Conservation (phyloP, 2,329 filamentous ascomycete species). For the Ophiocordyceps camponoti-floridani region DNA sequence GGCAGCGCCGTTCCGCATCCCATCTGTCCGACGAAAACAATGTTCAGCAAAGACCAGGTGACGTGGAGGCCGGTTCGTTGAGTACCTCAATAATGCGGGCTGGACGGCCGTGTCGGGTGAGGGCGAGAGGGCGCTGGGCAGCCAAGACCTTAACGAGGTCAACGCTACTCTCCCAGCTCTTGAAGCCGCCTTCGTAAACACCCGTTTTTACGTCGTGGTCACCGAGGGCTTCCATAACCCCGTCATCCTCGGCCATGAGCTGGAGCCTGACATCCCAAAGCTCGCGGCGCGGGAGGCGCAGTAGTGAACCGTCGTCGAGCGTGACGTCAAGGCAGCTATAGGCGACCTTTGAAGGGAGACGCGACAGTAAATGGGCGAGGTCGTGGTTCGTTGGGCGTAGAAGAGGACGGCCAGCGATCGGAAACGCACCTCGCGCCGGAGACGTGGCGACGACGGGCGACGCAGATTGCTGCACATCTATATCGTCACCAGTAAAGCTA, state of each 20-base stretch:
- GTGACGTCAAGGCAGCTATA: conserved; percentile 44
- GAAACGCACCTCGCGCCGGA: conserved; percentile 32
- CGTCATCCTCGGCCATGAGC: conserved; percentile 55
- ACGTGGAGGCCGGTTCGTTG: neutral
- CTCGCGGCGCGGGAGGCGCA: conserved; percentile 52
- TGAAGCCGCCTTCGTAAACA: conserved; percentile 75
- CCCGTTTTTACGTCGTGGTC: conserved; percentile 62
- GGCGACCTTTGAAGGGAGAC: conserved; percentile 56
- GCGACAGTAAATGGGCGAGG: conserved; percentile 30
- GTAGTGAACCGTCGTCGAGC: conserved; percentile 31
- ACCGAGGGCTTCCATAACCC: conserved; percentile 29
- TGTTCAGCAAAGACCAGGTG: conserved; percentile 4
- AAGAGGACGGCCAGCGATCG: conserved; percentile 41
- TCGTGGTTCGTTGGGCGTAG: conserved; percentile 35
- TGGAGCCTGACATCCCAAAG: conserved; percentile 70
- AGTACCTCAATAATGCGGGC: conserved; percentile 34
- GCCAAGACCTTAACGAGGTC: conserved; percentile 57
- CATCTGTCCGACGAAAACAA: conserved; percentile 29
- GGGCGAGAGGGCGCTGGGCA: conserved; percentile 17
- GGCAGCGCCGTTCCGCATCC: conserved; percentile 67
- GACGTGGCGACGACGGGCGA: no score
- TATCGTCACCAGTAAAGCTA: no score
- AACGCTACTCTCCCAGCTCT: conserved; percentile 76
- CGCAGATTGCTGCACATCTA: no score
- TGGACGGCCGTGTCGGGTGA: conserved; percentile 13